Conservation (phyloP, 768 basidiomycete species). For the Tulasnella calospora region DNA sequence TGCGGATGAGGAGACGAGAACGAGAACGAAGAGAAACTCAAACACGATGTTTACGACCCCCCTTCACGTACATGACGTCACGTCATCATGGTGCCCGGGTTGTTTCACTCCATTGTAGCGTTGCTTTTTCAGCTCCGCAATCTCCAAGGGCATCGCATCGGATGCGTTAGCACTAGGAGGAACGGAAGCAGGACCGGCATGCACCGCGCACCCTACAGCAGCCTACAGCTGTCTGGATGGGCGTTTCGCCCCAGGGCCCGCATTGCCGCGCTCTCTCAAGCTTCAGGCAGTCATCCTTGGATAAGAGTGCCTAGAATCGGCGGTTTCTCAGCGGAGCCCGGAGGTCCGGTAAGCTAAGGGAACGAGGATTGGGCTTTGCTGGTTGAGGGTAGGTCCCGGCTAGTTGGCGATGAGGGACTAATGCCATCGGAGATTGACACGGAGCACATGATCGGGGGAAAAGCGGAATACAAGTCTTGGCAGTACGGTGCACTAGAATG, state of each 20-base stretch:
- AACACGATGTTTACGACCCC: not conserved
- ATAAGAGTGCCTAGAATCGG: not conserved
- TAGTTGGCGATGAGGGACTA: not conserved
- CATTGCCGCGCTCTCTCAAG: not conserved
- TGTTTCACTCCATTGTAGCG: not conserved
- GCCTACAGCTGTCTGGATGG: not conserved
- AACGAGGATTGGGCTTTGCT: not conserved
- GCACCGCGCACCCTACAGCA: not conserved
- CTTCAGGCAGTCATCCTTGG: not conserved
- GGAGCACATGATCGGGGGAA: not conserved
- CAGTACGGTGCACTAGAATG: too few species aligned
- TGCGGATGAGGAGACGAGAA: not conserved
- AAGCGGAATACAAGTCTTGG: not conserved
- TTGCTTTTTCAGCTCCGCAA: not conserved
- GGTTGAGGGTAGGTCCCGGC: not conserved
- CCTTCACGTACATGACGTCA: not conserved
- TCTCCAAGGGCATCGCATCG: not conserved
- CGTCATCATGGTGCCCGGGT: not conserved
- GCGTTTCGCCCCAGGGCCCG: not conserved
- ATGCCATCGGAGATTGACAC: not conserved
- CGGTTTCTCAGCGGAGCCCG: not conserved
- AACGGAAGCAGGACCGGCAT: not conserved
- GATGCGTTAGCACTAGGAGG: not conserved
- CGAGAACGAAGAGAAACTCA: not conserved
- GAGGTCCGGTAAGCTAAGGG: not conserved